Evolutionary conservation across 75 land plant species (phyloP).

Genomic region (Larix kaempferi): DNA sequence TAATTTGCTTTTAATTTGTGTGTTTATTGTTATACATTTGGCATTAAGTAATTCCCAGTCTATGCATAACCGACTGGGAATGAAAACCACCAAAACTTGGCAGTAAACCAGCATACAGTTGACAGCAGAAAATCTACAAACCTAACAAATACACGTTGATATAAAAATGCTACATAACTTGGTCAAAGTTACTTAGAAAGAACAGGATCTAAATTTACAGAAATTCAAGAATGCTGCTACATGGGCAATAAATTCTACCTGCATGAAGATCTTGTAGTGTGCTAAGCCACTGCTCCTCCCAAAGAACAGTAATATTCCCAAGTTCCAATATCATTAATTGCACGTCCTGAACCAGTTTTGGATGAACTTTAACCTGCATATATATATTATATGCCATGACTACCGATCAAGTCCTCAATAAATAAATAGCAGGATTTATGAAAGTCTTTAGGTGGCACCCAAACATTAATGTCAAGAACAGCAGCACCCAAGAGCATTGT

Average conservation of each 20-base stretch:
- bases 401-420: too few species aligned
- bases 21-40: too few species aligned
- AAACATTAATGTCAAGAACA: not conserved
- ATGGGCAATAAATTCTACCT: constrained; percentile 35
- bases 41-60: too few species aligned
- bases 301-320: constrained; percentile 85
- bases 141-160: not conserved
- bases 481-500: not conserved
- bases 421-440: too few species aligned
- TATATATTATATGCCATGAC: not conserved
- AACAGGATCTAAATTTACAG: too few species aligned
- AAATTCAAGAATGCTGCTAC: too few species aligned
- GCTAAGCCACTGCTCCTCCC: constrained; percentile 99
- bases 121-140: too few species aligned
- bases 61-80: too few species aligned
- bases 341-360: constrained; percentile 88
- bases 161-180: not conserved
- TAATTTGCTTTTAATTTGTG: too few species aligned
- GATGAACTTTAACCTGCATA: constrained; percentile 83
- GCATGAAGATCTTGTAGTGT: constrained; percentile 97
- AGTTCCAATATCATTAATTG: constrained; percentile 84
- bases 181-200: not conserved
- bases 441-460: too few species aligned
- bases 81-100: too few species aligned
- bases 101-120: too few species aligned